A percentile compares a stretch with the other conserved stretches of the same genome.
Evolutionary conservation across 192 early-diverging fungal species (phyloP).

Genomic region (Umbelopsis ramanniana): DNA sequence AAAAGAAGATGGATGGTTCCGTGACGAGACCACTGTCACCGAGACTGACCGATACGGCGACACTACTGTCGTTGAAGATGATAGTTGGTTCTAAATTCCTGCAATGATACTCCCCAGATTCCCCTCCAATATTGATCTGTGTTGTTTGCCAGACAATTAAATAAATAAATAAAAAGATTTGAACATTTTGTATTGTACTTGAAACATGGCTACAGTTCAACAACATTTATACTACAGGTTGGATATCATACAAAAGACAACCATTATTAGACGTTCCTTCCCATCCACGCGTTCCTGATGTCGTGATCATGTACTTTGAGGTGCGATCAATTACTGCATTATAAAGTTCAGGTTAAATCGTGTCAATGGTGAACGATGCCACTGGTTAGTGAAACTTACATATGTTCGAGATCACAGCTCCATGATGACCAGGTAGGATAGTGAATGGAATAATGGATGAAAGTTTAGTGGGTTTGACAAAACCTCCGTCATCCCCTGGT

Average conservation of each 20-base stretch:
- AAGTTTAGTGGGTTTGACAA: conserved; percentile 27
- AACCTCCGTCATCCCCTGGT: conserved; percentile 31
- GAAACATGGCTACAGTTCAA: background rate
- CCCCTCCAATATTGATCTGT: background rate
- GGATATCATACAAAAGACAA: conserved; percentile 86
- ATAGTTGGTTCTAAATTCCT: conserved; percentile 1
- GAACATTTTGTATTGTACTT: no score
- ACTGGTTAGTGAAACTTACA: conserved; percentile 50
- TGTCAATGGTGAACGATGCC: background rate
- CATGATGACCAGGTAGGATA: conserved; percentile 94
- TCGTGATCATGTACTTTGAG: conserved; percentile 84
- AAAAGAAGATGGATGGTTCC: conserved; percentile 41
- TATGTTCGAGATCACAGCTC: conserved; percentile 78
- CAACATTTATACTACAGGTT: conserved; percentile 44
- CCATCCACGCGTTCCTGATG: conserved; percentile 96
- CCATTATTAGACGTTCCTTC: conserved; percentile 84
- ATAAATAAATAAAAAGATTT: background rate
- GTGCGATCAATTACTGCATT: conserved; percentile 70
- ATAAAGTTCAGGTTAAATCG: background rate
- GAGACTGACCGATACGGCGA: conserved; percentile 37
- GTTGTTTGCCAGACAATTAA: background rate
- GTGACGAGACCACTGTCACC: conserved; percentile 32
- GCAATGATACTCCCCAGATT: conserved; percentile 3
- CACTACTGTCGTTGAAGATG: conserved; percentile 4
- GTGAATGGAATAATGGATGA: conserved; percentile 74